phyloP scores from a whole-genome alignment of 257 asterid genomes.

The Solanum corneliomulleri region DNA sequence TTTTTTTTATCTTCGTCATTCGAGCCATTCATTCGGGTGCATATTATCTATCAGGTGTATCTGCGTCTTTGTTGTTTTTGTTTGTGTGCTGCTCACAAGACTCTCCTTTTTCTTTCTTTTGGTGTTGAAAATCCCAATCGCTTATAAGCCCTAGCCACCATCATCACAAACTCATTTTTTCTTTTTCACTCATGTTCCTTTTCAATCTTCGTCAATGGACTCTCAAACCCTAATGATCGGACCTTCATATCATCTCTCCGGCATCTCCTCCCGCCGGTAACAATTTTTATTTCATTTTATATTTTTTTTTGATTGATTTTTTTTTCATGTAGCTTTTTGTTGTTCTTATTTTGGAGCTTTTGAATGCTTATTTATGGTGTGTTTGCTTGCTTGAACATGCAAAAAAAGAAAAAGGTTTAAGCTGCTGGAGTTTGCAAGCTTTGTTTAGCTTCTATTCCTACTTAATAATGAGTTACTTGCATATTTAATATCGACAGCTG shows the following conservation, averaged over 20 bases:
- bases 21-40: slow-evolving; percentile 13
- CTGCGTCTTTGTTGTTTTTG: not conserved
- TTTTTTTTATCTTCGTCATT: not conserved
- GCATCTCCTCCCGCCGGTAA: slow-evolving; percentile 7
- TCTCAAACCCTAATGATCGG: slow-evolving; percentile 12
- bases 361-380: not conserved
- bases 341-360: not conserved
- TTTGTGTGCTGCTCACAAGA: not conserved
- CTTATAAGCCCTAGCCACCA: not conserved
- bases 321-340: not conserved
- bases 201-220: not conserved
- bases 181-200: not conserved
- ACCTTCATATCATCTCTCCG: not conserved
- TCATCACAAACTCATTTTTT: not conserved
- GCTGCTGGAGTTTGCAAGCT: not conserved
- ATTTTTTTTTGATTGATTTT: not conserved
- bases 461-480: not conserved
- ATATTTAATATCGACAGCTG: not conserved
- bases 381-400: not conserved
- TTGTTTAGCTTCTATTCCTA: not conserved
- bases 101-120: not conserved
- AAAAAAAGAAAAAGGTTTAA: not conserved
- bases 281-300: not conserved
- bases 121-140: not conserved
- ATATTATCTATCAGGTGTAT: slow-evolving; percentile 4